A percentile compares a stretch with the other conserved stretches of the same genome.
Evolutionary conservation across 441 rosid species (phyloP).

Genomic region (Flueggea neowawraea): DNA sequence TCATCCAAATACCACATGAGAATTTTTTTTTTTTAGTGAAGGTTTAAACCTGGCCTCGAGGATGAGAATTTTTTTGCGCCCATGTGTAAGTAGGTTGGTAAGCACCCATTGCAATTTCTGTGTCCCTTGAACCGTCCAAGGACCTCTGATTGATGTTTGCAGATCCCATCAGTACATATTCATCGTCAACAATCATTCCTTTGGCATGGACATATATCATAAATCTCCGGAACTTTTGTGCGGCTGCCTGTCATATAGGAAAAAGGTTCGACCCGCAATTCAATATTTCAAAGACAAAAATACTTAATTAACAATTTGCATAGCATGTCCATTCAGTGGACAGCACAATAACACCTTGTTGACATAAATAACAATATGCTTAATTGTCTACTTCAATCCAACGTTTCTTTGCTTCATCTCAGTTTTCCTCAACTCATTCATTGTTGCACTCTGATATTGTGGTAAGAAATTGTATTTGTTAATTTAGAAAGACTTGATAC

Average conservation of each 20-base stretch:
- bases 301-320: too few relatives aligned
- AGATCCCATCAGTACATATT: slow-evolving; percentile 60
- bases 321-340: too few relatives aligned
- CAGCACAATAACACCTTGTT: too few relatives aligned
- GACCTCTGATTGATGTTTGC: slow-evolving; percentile 82
- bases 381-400: too few relatives aligned
- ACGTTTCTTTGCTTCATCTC: too few relatives aligned
- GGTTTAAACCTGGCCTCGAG: slow-evolving; percentile 48
- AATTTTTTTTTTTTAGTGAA: neutral
- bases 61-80: slow-evolving; percentile 48
- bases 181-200: slow-evolving; percentile 77
- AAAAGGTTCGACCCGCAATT: neutral
- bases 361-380: too few relatives aligned
- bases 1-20: too few relatives aligned
- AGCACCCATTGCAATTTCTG: slow-evolving; percentile 73
- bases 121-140: slow-evolving; percentile 72
- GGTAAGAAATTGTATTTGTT: too few relatives aligned
- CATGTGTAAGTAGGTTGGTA: slow-evolving; percentile 58
- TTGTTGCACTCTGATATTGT: too few relatives aligned
- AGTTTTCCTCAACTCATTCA: too few relatives aligned
- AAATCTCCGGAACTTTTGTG: slow-evolving; percentile 42
- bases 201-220: slow-evolving; percentile 80
- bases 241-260: slow-evolving; percentile 30
- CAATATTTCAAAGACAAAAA: too few relatives aligned
- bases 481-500: too few relatives aligned